Conservation (phyloP, 345 rosid species). For the Aquilaria sinensis region DNA sequence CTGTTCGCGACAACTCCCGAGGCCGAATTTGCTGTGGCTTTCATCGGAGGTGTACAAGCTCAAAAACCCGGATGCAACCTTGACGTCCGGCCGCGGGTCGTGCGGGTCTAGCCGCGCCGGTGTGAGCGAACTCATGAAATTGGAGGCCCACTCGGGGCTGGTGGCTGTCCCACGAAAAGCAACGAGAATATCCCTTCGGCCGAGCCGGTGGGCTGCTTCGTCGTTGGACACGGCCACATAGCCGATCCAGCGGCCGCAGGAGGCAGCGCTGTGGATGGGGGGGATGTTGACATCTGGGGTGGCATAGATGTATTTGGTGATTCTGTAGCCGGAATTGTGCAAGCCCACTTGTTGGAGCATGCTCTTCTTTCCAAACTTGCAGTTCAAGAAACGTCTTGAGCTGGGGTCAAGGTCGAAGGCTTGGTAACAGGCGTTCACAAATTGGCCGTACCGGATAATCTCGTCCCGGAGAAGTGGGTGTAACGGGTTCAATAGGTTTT, state of each 20-base stretch:
- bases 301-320: conserved; percentile 33
- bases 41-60: conserved; percentile 34
- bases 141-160: conserved; percentile 29
- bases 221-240: conserved; percentile 31
- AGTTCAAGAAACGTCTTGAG: conserved; percentile 38
- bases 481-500: conserved; percentile 31
- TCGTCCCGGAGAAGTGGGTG: conserved; percentile 36
- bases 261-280: conserved; percentile 37
- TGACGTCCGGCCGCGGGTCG: conserved; percentile 14
- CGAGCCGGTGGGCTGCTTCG: conserved; percentile 23
- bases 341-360: conserved; percentile 26
- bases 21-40: conserved; percentile 42
- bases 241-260: conserved; percentile 39
- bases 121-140: conserved; percentile 18
- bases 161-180: conserved; percentile 45
- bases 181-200: conserved; percentile 37
- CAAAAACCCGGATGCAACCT: conserved; percentile 33
- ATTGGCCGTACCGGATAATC: conserved; percentile 42
- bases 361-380: conserved; percentile 23
- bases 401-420: conserved; percentile 35
- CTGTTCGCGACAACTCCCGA: conserved; percentile 77
- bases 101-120: conserved; percentile 17
- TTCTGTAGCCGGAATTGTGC: conserved; percentile 22
- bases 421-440: conserved; percentile 36
- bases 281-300: conserved; percentile 36